Conservation (phyloP, 2,329 filamentous ascomycete genomes). For the Endocalyx cinctus region DNA sequence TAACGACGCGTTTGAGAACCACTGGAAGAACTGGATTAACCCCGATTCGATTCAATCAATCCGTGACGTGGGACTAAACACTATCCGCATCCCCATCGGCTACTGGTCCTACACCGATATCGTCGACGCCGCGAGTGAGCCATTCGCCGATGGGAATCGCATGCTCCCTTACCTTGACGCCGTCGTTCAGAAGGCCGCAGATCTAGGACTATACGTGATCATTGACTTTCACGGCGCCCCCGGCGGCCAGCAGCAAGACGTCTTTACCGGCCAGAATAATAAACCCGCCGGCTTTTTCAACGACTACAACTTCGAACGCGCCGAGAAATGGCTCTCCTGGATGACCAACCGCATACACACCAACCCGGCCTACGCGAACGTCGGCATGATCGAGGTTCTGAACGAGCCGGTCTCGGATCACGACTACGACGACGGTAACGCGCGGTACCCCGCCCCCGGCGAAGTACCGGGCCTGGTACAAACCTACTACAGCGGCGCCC, state of each 20-base stretch:
- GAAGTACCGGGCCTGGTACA: conserved; percentile 29
- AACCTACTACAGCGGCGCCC: conserved; percentile 42
- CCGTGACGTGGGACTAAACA: conserved; percentile 39
- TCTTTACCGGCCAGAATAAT: conserved; percentile 3
- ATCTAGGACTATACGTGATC: conserved; percentile 43
- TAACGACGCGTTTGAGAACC: conserved; percentile 38
- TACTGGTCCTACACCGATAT: conserved; percentile 47
- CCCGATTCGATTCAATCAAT: conserved; percentile 41
- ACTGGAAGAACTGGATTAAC: conserved; percentile 46
- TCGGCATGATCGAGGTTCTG: conserved; percentile 46
- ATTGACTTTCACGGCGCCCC: conserved; percentile 45
- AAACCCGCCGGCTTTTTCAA: conserved; percentile 41
- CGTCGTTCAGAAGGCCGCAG: conserved; percentile 38
- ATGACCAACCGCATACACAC: conserved; percentile 42
- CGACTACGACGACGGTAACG: too few relatives aligned
- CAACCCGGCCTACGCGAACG: conserved; percentile 38
- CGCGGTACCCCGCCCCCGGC: too few relatives aligned
- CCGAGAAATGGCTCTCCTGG: conserved; percentile 42
- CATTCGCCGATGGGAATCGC: conserved; percentile 33
- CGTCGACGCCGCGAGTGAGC: conserved; percentile 37
- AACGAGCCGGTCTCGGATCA: conserved; percentile 40
- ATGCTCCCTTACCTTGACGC: conserved; percentile 40
- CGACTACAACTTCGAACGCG: conserved; percentile 45
- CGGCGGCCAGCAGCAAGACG: conserved; percentile 32
- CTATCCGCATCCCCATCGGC: conserved; percentile 44